A percentile compares a stretch with the other conserved stretches of the same genome.
These are phyloP conservation scores for Fusarium nelsonii DNA, from an alignment of 2,329 filamentous ascomycete species.

Conservation along the genomic window DNA sequence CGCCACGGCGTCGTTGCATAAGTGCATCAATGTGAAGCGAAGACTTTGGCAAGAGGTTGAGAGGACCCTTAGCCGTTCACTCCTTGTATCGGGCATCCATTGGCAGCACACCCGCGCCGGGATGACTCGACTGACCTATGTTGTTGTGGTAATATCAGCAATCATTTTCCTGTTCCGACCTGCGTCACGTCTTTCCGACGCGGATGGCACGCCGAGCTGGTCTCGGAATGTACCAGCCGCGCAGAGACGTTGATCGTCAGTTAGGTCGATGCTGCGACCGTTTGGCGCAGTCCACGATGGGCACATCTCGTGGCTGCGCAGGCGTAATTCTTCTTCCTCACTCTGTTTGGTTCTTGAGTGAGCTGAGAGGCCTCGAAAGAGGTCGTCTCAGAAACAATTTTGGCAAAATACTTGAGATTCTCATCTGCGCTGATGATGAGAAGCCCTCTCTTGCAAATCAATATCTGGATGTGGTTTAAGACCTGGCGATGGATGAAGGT, in stretches of 20 bases:
- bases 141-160: constrained; percentile 51
- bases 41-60: constrained; percentile 41
- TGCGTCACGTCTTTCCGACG: constrained; percentile 47
- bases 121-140: constrained; percentile 47
- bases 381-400: constrained; percentile 28
- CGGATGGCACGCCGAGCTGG: constrained; percentile 59
- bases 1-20: constrained; percentile 71
- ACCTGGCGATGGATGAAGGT: constrained; percentile 47
- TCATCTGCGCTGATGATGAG: constrained; percentile 37
- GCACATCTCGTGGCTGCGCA: constrained; percentile 46
- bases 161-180: constrained; percentile 46
- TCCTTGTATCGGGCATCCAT: constrained; percentile 49
- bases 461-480: constrained; percentile 50
- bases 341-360: constrained; percentile 51
- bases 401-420: constrained; percentile 43
- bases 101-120: constrained; percentile 48
- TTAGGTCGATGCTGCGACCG: constrained; percentile 68
- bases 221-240: constrained; percentile 52
- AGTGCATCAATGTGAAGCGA: constrained; percentile 41
- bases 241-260: constrained; percentile 50
- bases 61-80: constrained; percentile 53
- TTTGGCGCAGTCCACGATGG: constrained; percentile 51
- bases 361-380: constrained; percentile 36
- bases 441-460: constrained; percentile 44
- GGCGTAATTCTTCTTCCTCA: constrained; percentile 44